Base-by-base conservation (phyloP, 1,284 basidiomycete genomes). In the Papiliotrema fonsecae region DNA sequence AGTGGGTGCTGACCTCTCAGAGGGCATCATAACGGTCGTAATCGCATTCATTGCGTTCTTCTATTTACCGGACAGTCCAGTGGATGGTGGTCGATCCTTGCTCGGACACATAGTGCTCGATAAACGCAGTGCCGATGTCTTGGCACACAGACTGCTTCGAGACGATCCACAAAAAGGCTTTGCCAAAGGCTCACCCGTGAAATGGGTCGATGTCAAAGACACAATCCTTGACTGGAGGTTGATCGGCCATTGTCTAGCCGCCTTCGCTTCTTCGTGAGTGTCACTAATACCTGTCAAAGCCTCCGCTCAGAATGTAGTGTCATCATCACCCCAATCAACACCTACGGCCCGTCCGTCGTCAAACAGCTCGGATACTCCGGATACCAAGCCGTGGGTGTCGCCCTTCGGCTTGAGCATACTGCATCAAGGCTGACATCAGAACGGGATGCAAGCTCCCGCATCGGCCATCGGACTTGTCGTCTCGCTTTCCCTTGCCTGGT, bases 361-460 rank as follows among this genome's bases (percentile, higher is more conserved):
- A 54, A 54, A 30, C 42, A 40, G 7, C 32, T 57, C 13, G 55
- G 55, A 7, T 57, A 57, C 52, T 41, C 49, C 14, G 55, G 55
- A n/a, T 57, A 51, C 42, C 49, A 41, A 5, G 55, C 55, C 16
- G 50, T 51, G 24, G 4, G 50, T 35, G 9, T 13, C 13, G 22
- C 27, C 37, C 22, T 22, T 26, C n/a, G n/a, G n/a, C n/a, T n/a
- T n/a, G n/a, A n/a, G n/a, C 21, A n/a, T 22, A 14, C 18, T 30
- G 24, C 36, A 31, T 21, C 36, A 21, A 9, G 5, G 41, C 47
- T 43, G 47, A 49, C 47, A 6, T 28, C 24, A 52, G 47, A 57
- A 57, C 47, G 55, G 55, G 27, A 57, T 57, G 55, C 49, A 54
- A 35, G 55, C 55, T 16, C 55, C 55, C 16, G 55, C 44, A 6